A percentile compares a stretch with the other conserved stretches of the same genome.
Evolutionary conservation across 1,139 yeast genomes (phyloP).

Genomic region (Hyphopichia burtonii): DNA sequence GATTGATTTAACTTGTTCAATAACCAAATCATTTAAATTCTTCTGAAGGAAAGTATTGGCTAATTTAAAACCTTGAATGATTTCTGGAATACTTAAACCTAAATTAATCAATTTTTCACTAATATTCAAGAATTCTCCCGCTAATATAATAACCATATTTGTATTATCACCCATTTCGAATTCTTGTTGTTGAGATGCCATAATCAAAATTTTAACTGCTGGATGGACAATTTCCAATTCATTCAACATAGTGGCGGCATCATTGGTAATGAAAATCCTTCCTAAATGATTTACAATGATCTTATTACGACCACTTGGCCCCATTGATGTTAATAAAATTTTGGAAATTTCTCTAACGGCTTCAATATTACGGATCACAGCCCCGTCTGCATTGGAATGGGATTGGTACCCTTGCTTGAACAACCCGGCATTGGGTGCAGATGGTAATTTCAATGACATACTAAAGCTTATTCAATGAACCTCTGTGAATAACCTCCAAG

Average conservation of each 20-base stretch:
- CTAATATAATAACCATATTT: constrained; percentile 54
- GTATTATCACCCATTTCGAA: constrained; percentile 65
- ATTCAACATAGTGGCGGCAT: constrained; percentile 93
- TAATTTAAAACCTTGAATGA: constrained; percentile 83
- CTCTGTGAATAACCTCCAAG: no score
- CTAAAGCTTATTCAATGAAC: no score
- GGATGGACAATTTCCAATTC: constrained; percentile 96
- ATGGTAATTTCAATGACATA: constrained; percentile 93
- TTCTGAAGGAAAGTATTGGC: constrained; percentile 74
- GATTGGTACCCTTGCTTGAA: constrained; percentile 97
- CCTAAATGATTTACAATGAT: constrained; percentile 83
- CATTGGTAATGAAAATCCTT: constrained; percentile 86
- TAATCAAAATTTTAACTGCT: constrained; percentile 90
- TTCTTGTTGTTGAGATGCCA: constrained; percentile 97
- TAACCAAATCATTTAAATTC: constrained; percentile 63
- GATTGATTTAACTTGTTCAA: constrained; percentile 62
- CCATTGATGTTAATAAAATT: constrained; percentile 91
- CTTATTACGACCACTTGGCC: constrained; percentile 96
- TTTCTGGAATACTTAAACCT: constrained; percentile 88
- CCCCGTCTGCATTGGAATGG: constrained; percentile 89
- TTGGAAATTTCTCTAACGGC: constrained; percentile 93
- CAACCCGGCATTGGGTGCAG: constrained; percentile 89
- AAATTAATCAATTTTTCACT: constrained; percentile 81
- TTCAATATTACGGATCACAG: constrained; percentile 84
- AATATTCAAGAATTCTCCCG: constrained; percentile 86